A percentile compares a stretch with the other conserved stretches of the same genome.
phyloP scores from a whole-genome alignment of 306 rosid genomes.

The Carpinus viminea region DNA sequence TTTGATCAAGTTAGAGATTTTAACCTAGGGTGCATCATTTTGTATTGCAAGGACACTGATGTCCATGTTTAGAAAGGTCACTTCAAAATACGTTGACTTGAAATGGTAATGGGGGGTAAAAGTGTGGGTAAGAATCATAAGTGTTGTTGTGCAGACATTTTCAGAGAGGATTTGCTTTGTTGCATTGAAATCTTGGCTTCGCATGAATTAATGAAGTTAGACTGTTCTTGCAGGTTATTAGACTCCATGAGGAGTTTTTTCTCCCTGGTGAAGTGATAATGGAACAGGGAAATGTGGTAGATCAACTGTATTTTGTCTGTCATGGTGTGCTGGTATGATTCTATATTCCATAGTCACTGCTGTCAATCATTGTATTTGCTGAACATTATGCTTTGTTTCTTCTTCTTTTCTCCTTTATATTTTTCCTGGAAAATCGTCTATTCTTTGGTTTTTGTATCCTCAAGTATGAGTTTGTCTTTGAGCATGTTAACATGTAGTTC shows the following conservation, averaged over 20 bases:
- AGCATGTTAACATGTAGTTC: neutral
- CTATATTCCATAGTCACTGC: slow-evolving; percentile 7
- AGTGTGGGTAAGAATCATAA: neutral
- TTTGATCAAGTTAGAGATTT: no score
- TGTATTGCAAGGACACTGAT: neutral
- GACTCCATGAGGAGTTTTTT: slow-evolving; percentile 91
- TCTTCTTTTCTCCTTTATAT: neutral
- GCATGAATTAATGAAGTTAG: slow-evolving; percentile 16
- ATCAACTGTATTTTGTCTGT: slow-evolving; percentile 93
- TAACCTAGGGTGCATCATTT: neutral
- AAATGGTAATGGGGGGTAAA: neutral
- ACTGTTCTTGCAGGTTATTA: slow-evolving; percentile 60
- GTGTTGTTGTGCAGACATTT: neutral
- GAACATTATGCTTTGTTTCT: slow-evolving; percentile 9
- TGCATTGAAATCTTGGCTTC: neutral
- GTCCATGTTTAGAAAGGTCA: neutral
- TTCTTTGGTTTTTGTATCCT: neutral
- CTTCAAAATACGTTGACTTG: neutral
- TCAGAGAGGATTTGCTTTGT: neutral
- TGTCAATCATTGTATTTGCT: slow-evolving; percentile 1
- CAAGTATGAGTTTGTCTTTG: neutral
- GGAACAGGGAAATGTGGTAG: slow-evolving; percentile 90
- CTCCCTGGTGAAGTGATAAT: slow-evolving; percentile 91
- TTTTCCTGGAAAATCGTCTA: slow-evolving; percentile 21
- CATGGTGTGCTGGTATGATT: slow-evolving; percentile 81